A percentile compares a stretch with the other conserved stretches of the same genome.
phyloP scores from a whole-genome alignment of 805 yeast genomes.

The Zygotorulaspora chibaensis region DNA sequence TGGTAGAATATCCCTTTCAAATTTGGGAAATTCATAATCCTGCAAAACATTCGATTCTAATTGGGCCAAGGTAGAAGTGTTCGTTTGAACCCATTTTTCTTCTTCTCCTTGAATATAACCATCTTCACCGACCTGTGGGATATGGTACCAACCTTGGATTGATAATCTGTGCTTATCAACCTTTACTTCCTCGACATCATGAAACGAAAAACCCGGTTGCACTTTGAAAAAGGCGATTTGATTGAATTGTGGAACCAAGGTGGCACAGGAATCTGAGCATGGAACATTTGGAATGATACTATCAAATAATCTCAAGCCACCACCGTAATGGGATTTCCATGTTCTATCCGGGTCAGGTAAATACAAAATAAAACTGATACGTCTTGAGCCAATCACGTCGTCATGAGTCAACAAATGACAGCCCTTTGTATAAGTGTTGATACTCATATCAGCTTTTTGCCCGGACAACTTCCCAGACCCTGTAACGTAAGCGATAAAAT shows the following conservation, averaged over 20 bases:
- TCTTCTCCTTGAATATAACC: constrained; percentile 83
- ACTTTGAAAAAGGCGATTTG: constrained; percentile 95
- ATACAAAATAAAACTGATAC: constrained; percentile 89
- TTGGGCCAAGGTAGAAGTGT: constrained; percentile 74
- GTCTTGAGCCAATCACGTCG: constrained; percentile 93
- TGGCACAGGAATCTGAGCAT: constrained; percentile 61
- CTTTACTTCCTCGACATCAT: constrained; percentile 95
- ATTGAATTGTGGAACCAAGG: constrained; percentile 87
- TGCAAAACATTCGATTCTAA: constrained; percentile 70
- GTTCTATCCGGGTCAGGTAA: constrained; percentile 84
- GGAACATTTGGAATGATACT: constrained; percentile 89
- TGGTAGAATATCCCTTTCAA: constrained; percentile 43
- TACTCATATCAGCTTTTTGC: constrained; percentile 84
- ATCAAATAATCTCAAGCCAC: constrained; percentile 81
- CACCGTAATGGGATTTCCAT: constrained; percentile 94
- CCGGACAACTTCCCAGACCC: constrained; percentile 89
- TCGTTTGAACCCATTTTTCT: constrained; percentile 53
- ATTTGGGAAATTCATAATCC: constrained; percentile 80
- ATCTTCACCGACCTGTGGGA: constrained; percentile 88
- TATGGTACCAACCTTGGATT: constrained; percentile 98
- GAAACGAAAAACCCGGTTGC: constrained; percentile 94
- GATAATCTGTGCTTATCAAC: constrained; percentile 88
- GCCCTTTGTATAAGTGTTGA: constrained; percentile 86
- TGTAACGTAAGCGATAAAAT: constrained; percentile 69
- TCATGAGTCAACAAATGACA: constrained; percentile 95